Evolutionary conservation across 2,329 filamentous ascomycete genomes (phyloP).

Genomic region (Dendrostoma leiphaemia): DNA sequence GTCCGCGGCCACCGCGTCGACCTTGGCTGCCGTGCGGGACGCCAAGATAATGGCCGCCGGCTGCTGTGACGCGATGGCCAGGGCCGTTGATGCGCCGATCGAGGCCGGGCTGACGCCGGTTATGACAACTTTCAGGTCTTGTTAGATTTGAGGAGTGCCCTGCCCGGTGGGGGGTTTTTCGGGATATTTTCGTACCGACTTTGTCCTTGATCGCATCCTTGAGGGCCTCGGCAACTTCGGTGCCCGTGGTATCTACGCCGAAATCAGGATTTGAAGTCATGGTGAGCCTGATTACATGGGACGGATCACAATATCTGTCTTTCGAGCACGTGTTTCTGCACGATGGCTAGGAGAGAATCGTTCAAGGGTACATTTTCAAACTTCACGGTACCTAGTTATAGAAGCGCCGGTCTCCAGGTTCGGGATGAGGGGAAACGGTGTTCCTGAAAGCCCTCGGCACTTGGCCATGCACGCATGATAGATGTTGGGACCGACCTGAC

Average conservation of each 20-base stretch:
- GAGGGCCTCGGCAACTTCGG: constrained; percentile 31
- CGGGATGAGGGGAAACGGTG: not conserved
- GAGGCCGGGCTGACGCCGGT: constrained; percentile 42
- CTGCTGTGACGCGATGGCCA: constrained; percentile 42
- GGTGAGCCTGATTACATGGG: too few relatives aligned
- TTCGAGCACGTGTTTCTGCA: not conserved
- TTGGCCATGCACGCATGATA: too few relatives aligned
- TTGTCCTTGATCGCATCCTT: constrained; percentile 28
- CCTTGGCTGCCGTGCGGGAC: constrained; percentile 41
- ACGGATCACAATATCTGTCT: too few relatives aligned
- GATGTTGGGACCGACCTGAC: too few relatives aligned
- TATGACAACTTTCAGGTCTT: constrained; percentile 31
- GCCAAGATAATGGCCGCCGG: constrained; percentile 41
- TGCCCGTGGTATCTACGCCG: constrained; percentile 31
- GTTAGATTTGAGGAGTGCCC: not conserved
- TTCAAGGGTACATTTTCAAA: too few relatives aligned
- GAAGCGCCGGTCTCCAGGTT: not conserved
- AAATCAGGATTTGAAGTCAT: constrained; percentile 36
- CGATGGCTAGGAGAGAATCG: not conserved
- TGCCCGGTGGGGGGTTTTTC: too few relatives aligned
- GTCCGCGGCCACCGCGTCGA: constrained; percentile 37
- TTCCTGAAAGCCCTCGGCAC: not conserved
- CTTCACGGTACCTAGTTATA: too few relatives aligned
- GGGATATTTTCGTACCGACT: too few relatives aligned
- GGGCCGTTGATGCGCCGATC: constrained; percentile 39